Conservation (phyloP, 2,329 filamentous ascomycete genomes). For the Calonectria fujianensis region DNA sequence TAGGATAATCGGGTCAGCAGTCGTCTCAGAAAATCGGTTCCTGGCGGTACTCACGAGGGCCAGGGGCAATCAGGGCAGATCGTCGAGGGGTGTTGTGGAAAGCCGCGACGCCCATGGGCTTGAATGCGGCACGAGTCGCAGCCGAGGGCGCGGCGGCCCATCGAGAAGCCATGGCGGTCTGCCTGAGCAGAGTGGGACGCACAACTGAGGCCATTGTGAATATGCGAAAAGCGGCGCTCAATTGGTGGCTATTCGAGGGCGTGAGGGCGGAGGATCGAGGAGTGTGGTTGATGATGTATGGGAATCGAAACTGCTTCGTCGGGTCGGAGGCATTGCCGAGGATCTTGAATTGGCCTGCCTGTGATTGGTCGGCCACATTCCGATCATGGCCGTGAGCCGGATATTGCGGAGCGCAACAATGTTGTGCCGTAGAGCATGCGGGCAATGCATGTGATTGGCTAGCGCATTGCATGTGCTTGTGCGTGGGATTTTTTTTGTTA, state of each 20-base stretch:
- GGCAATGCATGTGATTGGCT: slow-evolving; percentile 56
- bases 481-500: slow-evolving; percentile 30
- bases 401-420: slow-evolving; percentile 55
- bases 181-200: slow-evolving; percentile 73
- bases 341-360: slow-evolving; percentile 66
- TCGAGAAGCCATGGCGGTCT: slow-evolving; percentile 67
- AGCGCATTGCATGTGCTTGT: slow-evolving; percentile 28
- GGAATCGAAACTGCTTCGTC: slow-evolving; percentile 50
- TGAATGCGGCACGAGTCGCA: slow-evolving; percentile 60
- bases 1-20: slow-evolving; percentile 69
- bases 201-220: slow-evolving; percentile 73
- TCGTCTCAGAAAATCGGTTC: no score
- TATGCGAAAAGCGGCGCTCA: slow-evolving; percentile 51
- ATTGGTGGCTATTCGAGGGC: slow-evolving; percentile 54
- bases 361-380: slow-evolving; percentile 65
- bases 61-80: slow-evolving; percentile 88
- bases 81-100: slow-evolving; percentile 89
- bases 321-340: slow-evolving; percentile 68
- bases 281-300: slow-evolving; percentile 51
- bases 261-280: slow-evolving; percentile 34
- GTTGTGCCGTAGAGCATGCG: slow-evolving; percentile 41
- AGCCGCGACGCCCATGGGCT: slow-evolving; percentile 77
- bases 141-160: slow-evolving; percentile 60
- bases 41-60: slow-evolving; percentile 81
- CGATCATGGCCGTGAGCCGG: slow-evolving; percentile 55